A percentile compares a stretch with the other conserved stretches of the same genome.
Evolutionary conservation across 2,329 filamentous ascomycete genomes (phyloP).

Genomic region (Penicillium sp.): DNA sequence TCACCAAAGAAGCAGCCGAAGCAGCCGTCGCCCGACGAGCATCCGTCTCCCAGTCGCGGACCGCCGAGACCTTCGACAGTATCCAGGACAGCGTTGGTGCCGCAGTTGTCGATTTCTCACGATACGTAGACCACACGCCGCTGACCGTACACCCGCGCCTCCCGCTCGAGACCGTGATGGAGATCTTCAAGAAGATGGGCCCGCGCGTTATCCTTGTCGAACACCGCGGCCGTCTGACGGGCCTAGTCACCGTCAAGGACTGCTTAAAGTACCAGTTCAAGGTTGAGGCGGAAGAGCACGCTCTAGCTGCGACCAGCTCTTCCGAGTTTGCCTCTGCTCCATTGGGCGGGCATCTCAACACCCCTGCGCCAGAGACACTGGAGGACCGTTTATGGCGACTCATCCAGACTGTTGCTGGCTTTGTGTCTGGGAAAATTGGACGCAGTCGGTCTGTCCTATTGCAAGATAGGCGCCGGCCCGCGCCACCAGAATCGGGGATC

Average conservation of each 20-base stretch:
- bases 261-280: slow-evolving; percentile 98
- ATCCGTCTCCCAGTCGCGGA: slow-evolving; percentile 23
- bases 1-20: slow-evolving; percentile 56
- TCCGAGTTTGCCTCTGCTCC: slow-evolving; percentile 19
- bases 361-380: slow-evolving; percentile 24
- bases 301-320: slow-evolving; percentile 34
- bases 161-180: slow-evolving; percentile 95
- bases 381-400: slow-evolving; percentile 40
- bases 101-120: slow-evolving; percentile 71
- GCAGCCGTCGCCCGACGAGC: slow-evolving; percentile 32
- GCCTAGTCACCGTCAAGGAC: slow-evolving; percentile 93
- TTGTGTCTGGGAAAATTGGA: slow-evolving; percentile 14
- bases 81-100: slow-evolving; percentile 57
- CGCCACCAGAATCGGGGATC: slow-evolving; percentile 36
- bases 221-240: slow-evolving; percentile 76
- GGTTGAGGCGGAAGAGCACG: slow-evolving; percentile 78
- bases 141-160: slow-evolving; percentile 88
- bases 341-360: slow-evolving; percentile 23
- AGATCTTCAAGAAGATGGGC: slow-evolving; percentile 96
- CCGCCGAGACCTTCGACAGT: slow-evolving; percentile 59
- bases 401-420: slow-evolving; percentile 32
- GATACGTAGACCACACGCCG: slow-evolving; percentile 85
- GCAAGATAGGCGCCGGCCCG: slow-evolving; percentile 20
- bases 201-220: slow-evolving; percentile 91
- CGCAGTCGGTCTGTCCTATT: slow-evolving; percentile 13